Base-by-base conservation (phyloP, 2,329 filamentous ascomycete species). In the Colletotrichum abscissum region DNA sequence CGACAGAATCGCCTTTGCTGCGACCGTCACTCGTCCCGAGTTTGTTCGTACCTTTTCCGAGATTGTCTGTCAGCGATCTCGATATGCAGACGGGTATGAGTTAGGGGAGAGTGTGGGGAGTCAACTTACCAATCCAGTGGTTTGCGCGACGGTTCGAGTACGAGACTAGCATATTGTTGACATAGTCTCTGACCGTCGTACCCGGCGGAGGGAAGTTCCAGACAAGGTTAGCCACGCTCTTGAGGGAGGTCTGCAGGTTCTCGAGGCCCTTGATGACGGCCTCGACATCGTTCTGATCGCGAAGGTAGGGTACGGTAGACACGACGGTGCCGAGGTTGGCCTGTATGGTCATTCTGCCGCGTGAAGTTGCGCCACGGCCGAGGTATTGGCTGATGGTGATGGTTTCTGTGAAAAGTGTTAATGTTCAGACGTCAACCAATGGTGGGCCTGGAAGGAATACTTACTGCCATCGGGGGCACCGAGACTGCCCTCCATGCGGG, bases 181-280 rank as follows among this genome's bases (percentile, higher is more conserved):
- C 88, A 76, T 88, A 93, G 68, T 88, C 84, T 58, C 89, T 86
- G 5, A 89, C 88, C 0, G 87, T 88, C 11, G 84, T 84, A 65
- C 86, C 85, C 0, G 86, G 80, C 1, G 86, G 76, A 1, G 91
- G 91, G 62, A 88, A 86, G 56, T 89, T 82, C 79, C 89, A 89
- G n/a, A 85, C 88, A 24, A 94, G 86, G 62, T 85, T 83, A 16
- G 87, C 80, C 58, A 92, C 86, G 38, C 84, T 86, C 38, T 84
- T 82, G 22, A 93, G 83, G 3, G 89, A 86, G 1, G 84, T 80
- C 63, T 89, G 84, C 70, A 93, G 81, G 74, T 89, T 89, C 81
- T 92, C 88, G 78, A 94, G 88, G 30, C 90, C 90, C 60, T 86
- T 84, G 63, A 91, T 88, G n/a, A 93, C 90, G n/a, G 90, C 90